Conservation (phyloP, 176 grass and related monocot genomes). For the Oryza nivara region DNA sequence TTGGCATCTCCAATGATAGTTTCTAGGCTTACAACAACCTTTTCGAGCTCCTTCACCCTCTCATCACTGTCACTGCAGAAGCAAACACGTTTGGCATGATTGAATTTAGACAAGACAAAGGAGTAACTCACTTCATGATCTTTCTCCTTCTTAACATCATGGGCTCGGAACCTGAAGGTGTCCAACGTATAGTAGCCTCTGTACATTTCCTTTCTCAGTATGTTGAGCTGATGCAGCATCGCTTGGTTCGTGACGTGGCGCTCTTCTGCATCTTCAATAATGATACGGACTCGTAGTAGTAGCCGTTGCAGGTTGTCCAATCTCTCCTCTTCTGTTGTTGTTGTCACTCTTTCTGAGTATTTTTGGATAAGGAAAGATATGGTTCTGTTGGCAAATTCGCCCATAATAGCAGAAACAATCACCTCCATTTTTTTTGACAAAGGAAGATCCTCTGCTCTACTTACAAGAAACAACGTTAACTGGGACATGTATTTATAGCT, state of each 20-base stretch:
- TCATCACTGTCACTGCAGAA: neutral
- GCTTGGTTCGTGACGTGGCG: neutral
- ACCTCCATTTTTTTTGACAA: neutral
- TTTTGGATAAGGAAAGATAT: neutral
- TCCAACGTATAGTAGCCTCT: neutral
- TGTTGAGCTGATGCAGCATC: neutral
- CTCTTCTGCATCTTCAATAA: conserved; percentile 13
- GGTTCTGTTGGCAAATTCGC: neutral
- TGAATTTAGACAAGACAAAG: neutral
- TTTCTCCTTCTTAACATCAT: neutral
- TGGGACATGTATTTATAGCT: neutral
- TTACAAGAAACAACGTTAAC: neutral
- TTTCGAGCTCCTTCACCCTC: neutral
- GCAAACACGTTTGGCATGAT: neutral
- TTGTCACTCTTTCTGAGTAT: neutral
- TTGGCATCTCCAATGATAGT: too few relatives aligned
- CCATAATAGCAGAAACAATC: neutral
- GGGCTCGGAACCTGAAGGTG: neutral
- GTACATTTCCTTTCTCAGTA: neutral
- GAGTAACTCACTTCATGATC: neutral
- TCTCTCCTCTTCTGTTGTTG: neutral
- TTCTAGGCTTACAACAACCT: neutral
- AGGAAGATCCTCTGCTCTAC: neutral
- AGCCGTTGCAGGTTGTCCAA: neutral
- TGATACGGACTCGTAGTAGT: neutral